Evolutionary conservation across 768 basidiomycete species (phyloP), one percentile per base, ranked within the genome.

Genomic region (Leccinum barrowsii): DNA sequence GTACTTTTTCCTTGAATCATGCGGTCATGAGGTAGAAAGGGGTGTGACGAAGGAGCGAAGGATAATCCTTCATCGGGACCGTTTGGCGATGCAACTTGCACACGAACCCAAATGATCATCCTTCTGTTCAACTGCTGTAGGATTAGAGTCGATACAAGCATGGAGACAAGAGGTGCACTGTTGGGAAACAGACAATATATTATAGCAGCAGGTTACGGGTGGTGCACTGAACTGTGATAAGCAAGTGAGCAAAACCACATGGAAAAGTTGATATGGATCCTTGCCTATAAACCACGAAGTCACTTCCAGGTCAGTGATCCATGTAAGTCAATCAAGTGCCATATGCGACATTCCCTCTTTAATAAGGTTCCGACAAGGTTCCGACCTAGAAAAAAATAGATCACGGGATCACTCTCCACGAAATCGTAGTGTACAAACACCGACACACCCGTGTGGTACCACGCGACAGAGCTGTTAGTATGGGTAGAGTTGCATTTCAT

Each of bases 181-280:
- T 51, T 55, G 42, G 28, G 26, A 47, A 50, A 24, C 11, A 8
- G 35, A 30, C 13, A 2, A 15, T 26, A 12, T 40, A 50, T 58
- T 54, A 10, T 37, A 49, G 51, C 28, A 47, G 44, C 10, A 11
- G 17, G 53, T 60, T 57, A 57, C n/a, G 40, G 60, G 49, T 22
- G 52, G 40, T 19, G 49, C 13, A 35, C 2, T 44, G 17, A 35
- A 8, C 7, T 51, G 47, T 5, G 26, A 49, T 42, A n/a, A n/a
- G 40, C n/a, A 42, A 42, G 56, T 58, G 21, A 56, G 40, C 4
- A 19, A 32, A 17, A 54, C 49, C n/a, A 26, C 37, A 54, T 5
- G 17, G 52, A 47, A 26, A 50, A 7, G 4, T 22, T 7, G 21
- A 48, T 19, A 1, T 17, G 17, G 52, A 11, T 17, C 15, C 49